Base-by-base conservation (phyloP, 345 rosid species). In the Mangifera indica region DNA sequence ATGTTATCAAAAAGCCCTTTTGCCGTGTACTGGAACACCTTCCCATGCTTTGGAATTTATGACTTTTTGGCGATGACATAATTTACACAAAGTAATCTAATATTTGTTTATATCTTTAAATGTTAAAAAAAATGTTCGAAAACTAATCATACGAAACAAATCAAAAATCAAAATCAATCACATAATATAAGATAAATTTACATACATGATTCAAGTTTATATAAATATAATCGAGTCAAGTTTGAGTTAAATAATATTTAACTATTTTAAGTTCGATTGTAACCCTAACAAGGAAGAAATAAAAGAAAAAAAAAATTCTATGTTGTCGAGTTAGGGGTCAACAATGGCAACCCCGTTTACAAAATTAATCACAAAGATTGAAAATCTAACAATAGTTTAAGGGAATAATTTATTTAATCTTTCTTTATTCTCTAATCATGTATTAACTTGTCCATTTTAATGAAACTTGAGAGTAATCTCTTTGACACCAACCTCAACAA, bases 401-500 rank as follows among this genome's bases (percentile, higher is more conserved):
- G 45, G 2, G 5, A 18, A 59, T 65, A 26, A 62, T 48, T 56
- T 57, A 34, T n/a, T 53, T 55, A 29, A 42, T 68, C 64, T 64
- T 48, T 67, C 60, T 63, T n/a, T 48, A 2, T 24, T 20, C 66
- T 65, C 75, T 56, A 44, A 69, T 69, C 46, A 66, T 49, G 13
- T 40, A 32, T 5, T 5, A 5, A 37, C 8, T 10, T 59, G 53
- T 58, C 40, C 21, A 5, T 21, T 18, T 60, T 8, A 13, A 5
- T 53, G 60, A 67, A 45, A 49, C 18, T 32, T 72, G 45, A 64
- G 58, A 58, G 57, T 59, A 56, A 69, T 69, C 72, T 34, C 58
- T 21, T 57, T 53, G 80, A 79, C 62, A 63, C 74, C 76, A 66
- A 76, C 78, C 12, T 22, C 51, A 15, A 37, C 7, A 1, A 29